Evolutionary conservation across 441 rosid genomes (phyloP), one percentile per base, ranked within the genome.

Genomic region (Sinapis alba): DNA sequence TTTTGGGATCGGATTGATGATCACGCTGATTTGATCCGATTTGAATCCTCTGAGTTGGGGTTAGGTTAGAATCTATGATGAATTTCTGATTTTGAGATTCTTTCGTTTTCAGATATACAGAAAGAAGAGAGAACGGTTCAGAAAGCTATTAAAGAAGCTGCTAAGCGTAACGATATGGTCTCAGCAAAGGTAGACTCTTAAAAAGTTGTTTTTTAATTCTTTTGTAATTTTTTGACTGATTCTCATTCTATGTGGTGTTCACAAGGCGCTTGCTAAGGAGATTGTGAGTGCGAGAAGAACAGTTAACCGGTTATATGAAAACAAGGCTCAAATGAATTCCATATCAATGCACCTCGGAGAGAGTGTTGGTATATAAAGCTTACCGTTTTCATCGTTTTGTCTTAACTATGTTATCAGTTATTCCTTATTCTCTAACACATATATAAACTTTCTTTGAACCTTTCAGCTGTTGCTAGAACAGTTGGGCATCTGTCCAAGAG

Each of bases 271-370:
- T 80, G 98, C 97, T 56, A 90, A 85, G 77, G 97, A 94, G 75
- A 81, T 94, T 70, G 94, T 92, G 65, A 61, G 87, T 62, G 89
- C 98, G 13, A 90, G 93, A 80, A 90, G 73, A 83, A 92, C 98
- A 8, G 92, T 90, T 27, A 89, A 89, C 75, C 97, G 95, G 5
- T 85, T 94, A 64, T 76, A 87, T 81, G 98, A 94, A 80, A 94
- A 94, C 62, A 94, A 88, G 85, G 98, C 97, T 1, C 98, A 94
- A 71, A 65, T 92, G 91, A 94, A 94, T 84, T 94, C 98, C 10
- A 89, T 94, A 81, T 94, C 97, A 2, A 91, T 92, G 98, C 98
- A 92, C 69, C 96, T 94, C 11, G 97, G 98, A 7, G 97, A 92
- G 81, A 94, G 98, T 72, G 90, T 94, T 20, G 97, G 98, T 94